Base-by-base conservation (phyloP, 2,329 filamentous ascomycete species). In the Trichoderma sp. region DNA sequence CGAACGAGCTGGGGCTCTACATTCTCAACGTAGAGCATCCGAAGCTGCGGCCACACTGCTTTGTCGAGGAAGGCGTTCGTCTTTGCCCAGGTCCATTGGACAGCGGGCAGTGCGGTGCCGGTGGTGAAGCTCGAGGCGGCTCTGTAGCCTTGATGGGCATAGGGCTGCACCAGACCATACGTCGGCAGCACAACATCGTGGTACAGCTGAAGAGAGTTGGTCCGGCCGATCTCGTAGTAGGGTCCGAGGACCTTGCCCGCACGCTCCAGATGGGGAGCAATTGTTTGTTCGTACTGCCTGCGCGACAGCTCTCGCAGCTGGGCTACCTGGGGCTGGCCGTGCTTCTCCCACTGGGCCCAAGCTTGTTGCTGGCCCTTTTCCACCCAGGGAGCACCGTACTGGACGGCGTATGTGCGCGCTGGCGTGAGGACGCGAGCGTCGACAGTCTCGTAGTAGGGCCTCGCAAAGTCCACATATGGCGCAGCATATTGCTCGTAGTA, bases 1-100 rank as follows among this genome's bases (percentile, higher is more conserved):
- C 93, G 92, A 64, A 94, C 86, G 15, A 99, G 83, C 77, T 99
- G 96, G 15, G 96, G 96, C 78, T 98, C 93, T 3, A 99, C 93
- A 71, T 96, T 97, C 73, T 97, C 89, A 12, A 89, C 86, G 73
- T 98, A 98, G 5, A 97, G 79, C 15, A 90, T 83, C 28, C 90
- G 87, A 12, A 97, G 68, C 69, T 90, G 89, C 2, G 94, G 94
- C 89, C 91, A 95, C 17, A 98, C 80, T 2, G 88, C 89, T 54
- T 86, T 85, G 65, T 92, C 86, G 41, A 96, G 78, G 72, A 97
- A 94, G 14, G 84, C 79, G 66, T 87, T 85, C 0, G 85, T 85
- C 66, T 87, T 87, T 64, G 87, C 87, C 83, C 90, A 92, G 3
- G 85, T 86, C 81, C 87, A 91, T 64, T 86, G 83, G 6, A 86